Evolutionary conservation across 257 asterid genomes (phyloP).

Genomic region (Orobanche coerulescens): DNA sequence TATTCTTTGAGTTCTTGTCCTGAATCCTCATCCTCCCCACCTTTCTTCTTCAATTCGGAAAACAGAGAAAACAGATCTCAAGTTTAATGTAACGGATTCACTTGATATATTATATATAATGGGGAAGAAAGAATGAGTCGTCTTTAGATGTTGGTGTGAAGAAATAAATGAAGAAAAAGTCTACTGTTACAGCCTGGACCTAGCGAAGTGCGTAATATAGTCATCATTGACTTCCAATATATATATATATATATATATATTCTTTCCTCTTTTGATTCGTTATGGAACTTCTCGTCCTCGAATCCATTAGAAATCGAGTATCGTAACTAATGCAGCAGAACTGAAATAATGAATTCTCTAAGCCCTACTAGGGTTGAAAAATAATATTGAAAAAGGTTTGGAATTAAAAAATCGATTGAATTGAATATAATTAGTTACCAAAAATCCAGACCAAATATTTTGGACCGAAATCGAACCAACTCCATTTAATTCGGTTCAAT

Average conservation of each 20-base stretch:
- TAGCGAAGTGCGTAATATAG: background rate
- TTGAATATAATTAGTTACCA: no score
- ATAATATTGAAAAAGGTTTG: no score
- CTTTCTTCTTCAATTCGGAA: background rate
- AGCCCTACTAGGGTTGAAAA: no score
- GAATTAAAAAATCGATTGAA: no score
- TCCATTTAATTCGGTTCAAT: no score
- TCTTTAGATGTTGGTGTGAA: background rate
- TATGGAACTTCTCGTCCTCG: background rate
- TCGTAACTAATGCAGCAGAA: no score
- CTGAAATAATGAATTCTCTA: no score
- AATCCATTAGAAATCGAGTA: background rate
- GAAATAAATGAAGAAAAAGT: slow-evolving; percentile 7
- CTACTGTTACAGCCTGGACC: slow-evolving; percentile 23
- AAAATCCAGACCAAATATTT: no score
- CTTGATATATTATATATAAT: background rate
- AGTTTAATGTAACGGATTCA: background rate
- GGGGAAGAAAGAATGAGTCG: background rate
- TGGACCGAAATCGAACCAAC: no score
- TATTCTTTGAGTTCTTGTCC: slow-evolving; percentile 31
- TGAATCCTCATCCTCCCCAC: slow-evolving; percentile 33
- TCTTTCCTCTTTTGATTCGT: background rate
- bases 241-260: no score
- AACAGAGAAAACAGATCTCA: background rate
- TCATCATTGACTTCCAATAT: slow-evolving; percentile 9